A percentile compares a stretch with the other conserved stretches of the same genome.
phyloP scores from a whole-genome alignment of 148 eudicot genomes.

The Vaccinium myrtillus region DNA sequence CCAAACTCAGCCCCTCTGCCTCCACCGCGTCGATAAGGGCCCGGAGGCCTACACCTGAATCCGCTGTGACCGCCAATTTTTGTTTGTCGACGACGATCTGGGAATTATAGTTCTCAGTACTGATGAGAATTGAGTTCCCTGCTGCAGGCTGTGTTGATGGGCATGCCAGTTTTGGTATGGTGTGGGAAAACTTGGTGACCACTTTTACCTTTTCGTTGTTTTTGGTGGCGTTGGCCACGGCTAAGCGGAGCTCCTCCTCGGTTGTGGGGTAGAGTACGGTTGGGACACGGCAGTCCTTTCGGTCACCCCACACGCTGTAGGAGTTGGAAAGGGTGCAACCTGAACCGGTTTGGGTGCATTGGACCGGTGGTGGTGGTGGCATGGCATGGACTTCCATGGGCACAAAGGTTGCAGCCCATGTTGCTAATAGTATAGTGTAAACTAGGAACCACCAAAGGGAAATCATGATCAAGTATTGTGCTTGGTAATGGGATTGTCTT shows the following conservation, averaged over 20 bases:
- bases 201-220: conserved; percentile 52
- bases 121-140: conserved; percentile 39
- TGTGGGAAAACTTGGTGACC: conserved; percentile 69
- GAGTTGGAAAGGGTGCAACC: conserved; percentile 58
- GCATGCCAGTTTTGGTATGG: conserved; percentile 76
- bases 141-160: conserved; percentile 29
- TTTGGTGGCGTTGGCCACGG: conserved; percentile 54
- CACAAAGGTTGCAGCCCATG: not conserved
- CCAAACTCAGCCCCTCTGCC: conserved; percentile 55
- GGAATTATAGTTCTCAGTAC: conserved; percentile 50
- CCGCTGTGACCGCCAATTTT: conserved; percentile 50
- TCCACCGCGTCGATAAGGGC: conserved; percentile 53
- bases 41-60: conserved; percentile 63
- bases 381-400: conserved; percentile 27
- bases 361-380: conserved; percentile 59
- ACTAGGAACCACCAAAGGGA: not conserved
- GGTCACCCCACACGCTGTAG: conserved; percentile 75
- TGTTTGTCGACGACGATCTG: conserved; percentile 37
- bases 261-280: conserved; percentile 49
- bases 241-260: conserved; percentile 50
- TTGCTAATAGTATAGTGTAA: not conserved
- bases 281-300: conserved; percentile 45
- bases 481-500: not conserved
- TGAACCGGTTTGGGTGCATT: conserved; percentile 40
- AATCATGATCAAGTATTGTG: not conserved